Evolutionary conservation across 2,329 filamentous ascomycete genomes (phyloP), one percentile per base, ranked within the genome.

Genomic region (Xylariaceae sp.): DNA sequence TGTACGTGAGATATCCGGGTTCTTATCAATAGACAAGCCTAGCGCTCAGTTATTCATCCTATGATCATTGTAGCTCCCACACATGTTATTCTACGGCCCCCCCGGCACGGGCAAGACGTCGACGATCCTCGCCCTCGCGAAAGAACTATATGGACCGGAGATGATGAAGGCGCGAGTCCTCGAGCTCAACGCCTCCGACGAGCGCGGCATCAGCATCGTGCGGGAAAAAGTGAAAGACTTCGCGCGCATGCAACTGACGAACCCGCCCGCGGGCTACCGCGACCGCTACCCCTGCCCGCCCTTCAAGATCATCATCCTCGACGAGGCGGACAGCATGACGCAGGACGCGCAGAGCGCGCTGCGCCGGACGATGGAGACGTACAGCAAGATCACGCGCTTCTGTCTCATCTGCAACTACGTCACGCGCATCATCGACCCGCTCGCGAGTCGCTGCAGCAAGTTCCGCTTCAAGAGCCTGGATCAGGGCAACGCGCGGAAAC

Each of bases 351-450:
- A 99, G 76, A 89, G 85, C 57, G 94, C 95, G 4, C 78, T 99
- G 54, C 81, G 94, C 61, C 82, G 95, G 52, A 99, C 94, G 1
- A 99, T 99, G 94, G 94, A 99, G 75, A 95, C 91, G 45, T 97
- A 97, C 73, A 89, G 84, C 71, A 91, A 91, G 67, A 96, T 97
- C 73, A 99, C 94, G 2, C 82, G 94, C 11, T 99, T 99, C 72
- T 97, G 94, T 69, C 78, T 99, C 42, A 92, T 97, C 55, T 99
- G 95, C 75, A 99, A 99, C 74, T 99, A 99, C 67, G 94, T 99
- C 45, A 97, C 94, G 3, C 80, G 94, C 56, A 99, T 99, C 69
- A 99, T 99, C 66, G 94, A 99, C 69, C 95, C 94, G 5, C 76
- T 99, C 27, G 94, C 94, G 1, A 91, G 85, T 70, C 82, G 94